A percentile compares a stretch with the other conserved stretches of the same genome.
Evolutionary conservation across 805 yeast species (phyloP).

Genomic region (Monosporozyma solicola): DNA sequence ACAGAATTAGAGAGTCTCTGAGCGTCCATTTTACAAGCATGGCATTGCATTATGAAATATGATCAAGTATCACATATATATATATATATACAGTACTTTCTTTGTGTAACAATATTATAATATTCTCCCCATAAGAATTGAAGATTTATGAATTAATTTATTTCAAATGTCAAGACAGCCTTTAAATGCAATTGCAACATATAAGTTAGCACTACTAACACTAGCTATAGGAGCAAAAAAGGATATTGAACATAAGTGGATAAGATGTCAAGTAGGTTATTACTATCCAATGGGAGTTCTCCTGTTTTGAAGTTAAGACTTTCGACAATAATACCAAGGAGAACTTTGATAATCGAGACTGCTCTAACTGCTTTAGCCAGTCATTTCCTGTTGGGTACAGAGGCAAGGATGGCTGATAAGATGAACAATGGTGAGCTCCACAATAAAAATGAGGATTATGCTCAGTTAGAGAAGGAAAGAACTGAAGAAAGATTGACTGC

Average conservation of each 20-base stretch:
- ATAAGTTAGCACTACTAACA: too few species aligned
- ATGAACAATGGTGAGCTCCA: slow-evolving; percentile 36
- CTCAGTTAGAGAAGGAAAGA: slow-evolving; percentile 31
- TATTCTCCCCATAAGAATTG: background rate
- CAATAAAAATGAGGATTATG: slow-evolving; percentile 25
- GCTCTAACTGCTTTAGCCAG: slow-evolving; percentile 14
- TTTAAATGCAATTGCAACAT: background rate
- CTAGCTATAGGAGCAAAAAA: background rate
- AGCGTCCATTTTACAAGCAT: background rate
- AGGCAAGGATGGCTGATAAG: slow-evolving; percentile 48
- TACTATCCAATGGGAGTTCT: background rate
- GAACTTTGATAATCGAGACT: slow-evolving; percentile 5
- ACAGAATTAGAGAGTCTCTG: background rate
- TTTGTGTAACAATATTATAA: background rate
- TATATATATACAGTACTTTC: background rate
- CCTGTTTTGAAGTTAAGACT: background rate
- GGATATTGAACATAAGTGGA: too few species aligned
- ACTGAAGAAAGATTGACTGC: slow-evolving; percentile 21
- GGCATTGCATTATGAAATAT: background rate
- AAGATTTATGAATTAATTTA: background rate
- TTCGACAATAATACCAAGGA: background rate
- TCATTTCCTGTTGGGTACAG: slow-evolving; percentile 30
- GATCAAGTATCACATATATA: background rate
- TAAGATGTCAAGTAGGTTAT: background rate
- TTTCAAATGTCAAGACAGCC: background rate